phyloP scores from a whole-genome alignment of 768 basidiomycete species.

The Hydnum rufescens region DNA sequence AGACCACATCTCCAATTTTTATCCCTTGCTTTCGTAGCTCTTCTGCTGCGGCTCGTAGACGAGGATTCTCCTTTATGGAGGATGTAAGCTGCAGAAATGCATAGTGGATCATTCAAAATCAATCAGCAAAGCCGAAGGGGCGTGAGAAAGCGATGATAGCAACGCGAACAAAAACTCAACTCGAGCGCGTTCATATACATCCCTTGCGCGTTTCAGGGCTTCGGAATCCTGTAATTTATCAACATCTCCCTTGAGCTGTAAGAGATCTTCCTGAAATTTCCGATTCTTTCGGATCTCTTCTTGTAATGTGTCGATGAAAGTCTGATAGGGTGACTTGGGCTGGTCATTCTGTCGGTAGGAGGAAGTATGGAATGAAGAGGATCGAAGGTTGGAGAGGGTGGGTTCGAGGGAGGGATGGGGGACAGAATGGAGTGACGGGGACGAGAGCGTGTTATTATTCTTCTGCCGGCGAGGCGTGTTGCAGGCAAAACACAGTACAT shows the following conservation, averaged over 20 bases:
- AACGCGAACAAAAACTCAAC: conserved; percentile 27
- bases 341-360: conserved; percentile 38
- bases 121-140: background rate
- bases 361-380: conserved; percentile 26
- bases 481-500: too few species aligned
- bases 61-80: conserved; percentile 91
- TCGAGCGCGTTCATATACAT: conserved; percentile 84
- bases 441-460: too few species aligned
- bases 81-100: conserved; percentile 45
- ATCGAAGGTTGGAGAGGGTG: too few species aligned
- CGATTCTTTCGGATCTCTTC: conserved; percentile 88
- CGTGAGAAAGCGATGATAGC: background rate
- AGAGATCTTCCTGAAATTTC: conserved; percentile 90
- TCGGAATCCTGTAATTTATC: conserved; percentile 95
- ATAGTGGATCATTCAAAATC: background rate
- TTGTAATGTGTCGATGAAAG: conserved; percentile 83
- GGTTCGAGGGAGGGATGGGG: too few species aligned
- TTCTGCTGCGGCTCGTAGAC: conserved; percentile 77
- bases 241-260: conserved; percentile 93
- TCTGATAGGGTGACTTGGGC: conserved; percentile 85
- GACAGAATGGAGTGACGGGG: too few species aligned
- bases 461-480: too few species aligned
- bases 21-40: conserved; percentile 79
- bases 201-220: conserved; percentile 79
- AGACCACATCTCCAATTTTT: conserved; percentile 84